These are phyloP conservation scores for Thermomucor indicae-seudaticae DNA, from an alignment of 371 early-diverging fungal species.

Conservation along the genomic window DNA sequence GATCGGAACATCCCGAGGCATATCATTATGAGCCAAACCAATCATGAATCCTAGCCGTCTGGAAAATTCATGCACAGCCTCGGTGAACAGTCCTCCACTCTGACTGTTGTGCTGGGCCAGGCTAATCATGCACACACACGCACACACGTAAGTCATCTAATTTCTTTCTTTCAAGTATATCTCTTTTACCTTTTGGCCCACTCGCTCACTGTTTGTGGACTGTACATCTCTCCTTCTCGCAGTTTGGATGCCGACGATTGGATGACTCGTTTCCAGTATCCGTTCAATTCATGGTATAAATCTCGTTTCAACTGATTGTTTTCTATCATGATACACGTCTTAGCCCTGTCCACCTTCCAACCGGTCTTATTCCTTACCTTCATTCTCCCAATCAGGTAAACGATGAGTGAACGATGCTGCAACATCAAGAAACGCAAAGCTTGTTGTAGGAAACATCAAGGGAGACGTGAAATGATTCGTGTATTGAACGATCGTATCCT, in stretches of 20 bases:
- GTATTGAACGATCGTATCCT: constrained; percentile 79
- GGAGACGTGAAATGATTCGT: constrained; percentile 79
- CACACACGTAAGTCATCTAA: background rate
- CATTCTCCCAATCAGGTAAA: constrained; percentile 80
- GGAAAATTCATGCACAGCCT: constrained; percentile 66
- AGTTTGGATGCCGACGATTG: constrained; percentile 66
- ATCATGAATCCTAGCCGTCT: constrained; percentile 67
- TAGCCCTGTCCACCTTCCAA: too few species aligned
- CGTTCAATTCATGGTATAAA: constrained; percentile 68
- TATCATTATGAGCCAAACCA: constrained; percentile 30
- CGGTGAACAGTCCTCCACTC: constrained; percentile 45
- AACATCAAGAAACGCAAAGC: constrained; percentile 77
- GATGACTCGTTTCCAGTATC: constrained; percentile 76
- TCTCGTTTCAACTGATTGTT: constrained; percentile 66
- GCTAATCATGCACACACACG: constrained; percentile 16
- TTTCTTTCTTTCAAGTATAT: background rate
- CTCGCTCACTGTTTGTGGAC: constrained; percentile 66
- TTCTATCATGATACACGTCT: too few species aligned
- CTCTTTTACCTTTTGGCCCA: constrained; percentile 71
- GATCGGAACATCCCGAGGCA: constrained; percentile 13
- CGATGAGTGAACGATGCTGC: constrained; percentile 73
- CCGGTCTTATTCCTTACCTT: constrained; percentile 17
- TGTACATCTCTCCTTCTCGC: constrained; percentile 74
- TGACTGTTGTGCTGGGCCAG: constrained; percentile 54
- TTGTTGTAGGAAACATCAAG: constrained; percentile 66